These are phyloP conservation scores for Mycena latifolia DNA, from an alignment of 768 basidiomycete genomes.

Conservation along the genomic window DNA sequence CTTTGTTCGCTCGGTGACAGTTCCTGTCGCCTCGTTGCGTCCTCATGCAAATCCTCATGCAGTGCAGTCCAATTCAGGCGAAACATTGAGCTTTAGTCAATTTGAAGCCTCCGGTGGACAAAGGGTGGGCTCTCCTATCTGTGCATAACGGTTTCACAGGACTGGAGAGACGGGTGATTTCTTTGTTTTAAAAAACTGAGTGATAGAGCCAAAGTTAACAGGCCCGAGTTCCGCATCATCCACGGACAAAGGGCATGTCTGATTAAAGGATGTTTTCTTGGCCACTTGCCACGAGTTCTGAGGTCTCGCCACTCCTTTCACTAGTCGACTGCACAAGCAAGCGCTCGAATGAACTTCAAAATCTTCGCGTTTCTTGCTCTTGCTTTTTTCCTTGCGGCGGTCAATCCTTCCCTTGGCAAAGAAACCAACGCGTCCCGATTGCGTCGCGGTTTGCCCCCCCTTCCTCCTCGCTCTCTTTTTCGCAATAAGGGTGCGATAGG, in stretches of 20 bases:
- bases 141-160: not conserved
- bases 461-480: constrained; percentile 24
- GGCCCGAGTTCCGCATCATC: not conserved
- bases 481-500: constrained; percentile 11
- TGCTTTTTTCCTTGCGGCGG: constrained; percentile 2
- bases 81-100: not conserved
- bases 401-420: constrained; percentile 13
- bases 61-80: not conserved
- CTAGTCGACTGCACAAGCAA: not conserved
- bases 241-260: not conserved
- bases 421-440: constrained; percentile 35
- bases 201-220: not conserved
- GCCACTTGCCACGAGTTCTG: constrained; percentile 21
- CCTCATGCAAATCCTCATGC: constrained; percentile 26
- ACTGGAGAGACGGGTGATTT: not conserved
- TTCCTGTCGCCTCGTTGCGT: constrained; percentile 27
- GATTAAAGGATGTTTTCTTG: constrained; percentile 15
- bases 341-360: constrained; percentile 11
- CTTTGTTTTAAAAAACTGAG: not conserved
- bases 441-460: constrained; percentile 29
- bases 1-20: constrained; percentile 21
- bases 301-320: constrained; percentile 5
- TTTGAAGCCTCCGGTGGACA: not conserved
- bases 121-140: not conserved
- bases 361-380: constrained; percentile 17